Base-by-base conservation (phyloP, 108 stramenopile genomes). In the Tribonema minus region DNA sequence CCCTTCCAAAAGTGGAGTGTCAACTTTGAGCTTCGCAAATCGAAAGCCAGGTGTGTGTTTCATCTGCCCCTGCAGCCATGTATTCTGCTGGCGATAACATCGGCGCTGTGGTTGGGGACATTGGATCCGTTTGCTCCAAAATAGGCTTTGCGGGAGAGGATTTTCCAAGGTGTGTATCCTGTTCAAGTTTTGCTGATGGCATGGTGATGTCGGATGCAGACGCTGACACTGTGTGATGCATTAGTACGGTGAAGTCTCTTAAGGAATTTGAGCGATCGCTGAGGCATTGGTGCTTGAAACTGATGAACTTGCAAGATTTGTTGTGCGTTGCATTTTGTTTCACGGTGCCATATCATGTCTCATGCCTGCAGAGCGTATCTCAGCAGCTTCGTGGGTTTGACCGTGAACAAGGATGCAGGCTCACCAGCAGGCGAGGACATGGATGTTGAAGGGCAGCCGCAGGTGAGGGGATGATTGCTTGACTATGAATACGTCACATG, bases 101-200 rank as follows among this genome's bases (percentile, higher is more conserved):
- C 5, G 74, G 74, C 20, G 54, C 74, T 15, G 25, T 76, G 38
- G 74, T 76, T n/a, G 74, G 63, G 7, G 74, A 76, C 40, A 20
- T 76, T 68, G 74, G 74, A 3, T 30, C 31, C 4, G 23, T 5
- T 4, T 15, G 3, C 23, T 33, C 74, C 20, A 58, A 64, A 5
- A 76, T 76, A 25, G 74, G 74, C 25, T 67, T 76, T 58, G 74
- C 74, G 3, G 74, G 74, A 23, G 74, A 76, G 32, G 74, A 76
- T 37, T 15, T 36, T 7, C 74, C 74, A 4, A 62, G 27, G 40
- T 34, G n/a, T n/a, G n/a, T 41, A 12, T 6, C 30, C 7, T 30
- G 38, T 26, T 30, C 32, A 30, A 64, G 63, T 20, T n/a, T 6
- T 64, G 67, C 34, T n/a, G 28, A 26, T 26, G 20, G n/a, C 20